These are phyloP conservation scores for Xerocomus minutiporus DNA, from an alignment of 1,284 basidiomycete genomes.

Conservation along the genomic window DNA sequence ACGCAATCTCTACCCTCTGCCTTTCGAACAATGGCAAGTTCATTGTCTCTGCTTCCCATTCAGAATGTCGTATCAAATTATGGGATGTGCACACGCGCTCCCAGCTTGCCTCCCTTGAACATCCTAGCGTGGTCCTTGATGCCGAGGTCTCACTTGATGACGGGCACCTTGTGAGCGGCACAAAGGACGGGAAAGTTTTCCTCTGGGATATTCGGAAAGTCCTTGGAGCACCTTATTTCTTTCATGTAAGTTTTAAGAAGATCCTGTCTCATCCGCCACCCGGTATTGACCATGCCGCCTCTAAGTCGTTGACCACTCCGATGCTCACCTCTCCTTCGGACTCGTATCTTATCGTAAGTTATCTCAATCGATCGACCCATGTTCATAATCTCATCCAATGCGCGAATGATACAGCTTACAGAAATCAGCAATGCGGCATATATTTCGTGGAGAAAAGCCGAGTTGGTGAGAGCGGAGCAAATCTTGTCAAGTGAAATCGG, in stretches of 20 bases:
- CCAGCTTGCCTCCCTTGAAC: conserved; percentile 9
- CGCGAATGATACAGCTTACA: conserved; percentile 12
- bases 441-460: conserved; percentile 8
- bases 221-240: conserved; percentile 9
- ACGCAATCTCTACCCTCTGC: conserved; percentile 13
- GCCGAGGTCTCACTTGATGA: conserved; percentile 16
- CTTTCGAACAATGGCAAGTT: conserved; percentile 23
- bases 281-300: background rate
- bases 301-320: conserved; percentile 10
- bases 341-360: conserved; percentile 9
- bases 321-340: background rate
- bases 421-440: conserved; percentile 14
- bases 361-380: background rate
- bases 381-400: conserved; percentile 3
- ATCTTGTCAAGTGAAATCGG: conserved; percentile 17
- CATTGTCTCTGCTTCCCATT: conserved; percentile 17
- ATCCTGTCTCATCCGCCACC: background rate
- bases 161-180: conserved; percentile 2
- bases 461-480: conserved; percentile 11
- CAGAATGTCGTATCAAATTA: conserved; percentile 14
- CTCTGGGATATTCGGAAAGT: conserved; percentile 16
- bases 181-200: conserved; percentile 6
- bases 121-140: conserved; percentile 12
- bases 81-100: conserved; percentile 12
- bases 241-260: conserved; percentile 6